Evolutionary conservation across 208 protist species (phyloP).

Genomic region (Angomonas deanei): DNA sequence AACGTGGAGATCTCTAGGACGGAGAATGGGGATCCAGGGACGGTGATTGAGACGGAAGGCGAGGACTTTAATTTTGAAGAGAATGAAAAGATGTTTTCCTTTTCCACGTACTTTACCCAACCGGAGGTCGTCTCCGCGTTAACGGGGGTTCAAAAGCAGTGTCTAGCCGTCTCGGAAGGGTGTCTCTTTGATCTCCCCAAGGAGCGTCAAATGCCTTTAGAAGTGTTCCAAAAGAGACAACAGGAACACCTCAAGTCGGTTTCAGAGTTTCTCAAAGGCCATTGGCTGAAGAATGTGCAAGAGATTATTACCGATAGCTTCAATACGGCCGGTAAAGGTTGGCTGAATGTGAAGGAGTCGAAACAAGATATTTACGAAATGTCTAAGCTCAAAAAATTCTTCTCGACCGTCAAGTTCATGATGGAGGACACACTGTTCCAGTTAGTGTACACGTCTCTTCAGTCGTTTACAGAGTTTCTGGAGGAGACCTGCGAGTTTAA

Average conservation of each 20-base stretch:
- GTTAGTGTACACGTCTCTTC: slow-evolving; percentile 87
- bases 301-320: slow-evolving; percentile 84
- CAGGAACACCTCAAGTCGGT: slow-evolving; percentile 63
- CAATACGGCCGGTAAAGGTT: slow-evolving; percentile 95
- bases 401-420: slow-evolving; percentile 96
- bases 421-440: slow-evolving; percentile 95
- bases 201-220: slow-evolving; percentile 86
- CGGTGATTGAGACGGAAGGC: slow-evolving; percentile 55
- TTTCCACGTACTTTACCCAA: slow-evolving; percentile 93
- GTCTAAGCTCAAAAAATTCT: slow-evolving; percentile 97
- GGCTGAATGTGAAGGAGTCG: slow-evolving; percentile 94
- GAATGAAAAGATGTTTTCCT: slow-evolving; percentile 80
- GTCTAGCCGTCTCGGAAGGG: slow-evolving; percentile 85
- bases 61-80: slow-evolving; percentile 70
- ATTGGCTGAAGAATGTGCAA: slow-evolving; percentile 89
- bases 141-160: slow-evolving; percentile 83
- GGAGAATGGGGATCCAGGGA: slow-evolving; percentile 42
- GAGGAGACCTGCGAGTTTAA: slow-evolving; percentile 89
- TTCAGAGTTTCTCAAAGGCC: slow-evolving; percentile 81
- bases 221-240: slow-evolving; percentile 81
- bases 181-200: slow-evolving; percentile 88
- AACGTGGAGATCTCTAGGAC: slow-evolving; percentile 72
- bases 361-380: slow-evolving; percentile 96
- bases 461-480: slow-evolving; percentile 87
- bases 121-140: slow-evolving; percentile 88